Percentiles rank a stretch among this genome's conserved stretches.
Conservation (phyloP, 2,329 filamentous ascomycete species). For the Neonectria punicea region DNA sequence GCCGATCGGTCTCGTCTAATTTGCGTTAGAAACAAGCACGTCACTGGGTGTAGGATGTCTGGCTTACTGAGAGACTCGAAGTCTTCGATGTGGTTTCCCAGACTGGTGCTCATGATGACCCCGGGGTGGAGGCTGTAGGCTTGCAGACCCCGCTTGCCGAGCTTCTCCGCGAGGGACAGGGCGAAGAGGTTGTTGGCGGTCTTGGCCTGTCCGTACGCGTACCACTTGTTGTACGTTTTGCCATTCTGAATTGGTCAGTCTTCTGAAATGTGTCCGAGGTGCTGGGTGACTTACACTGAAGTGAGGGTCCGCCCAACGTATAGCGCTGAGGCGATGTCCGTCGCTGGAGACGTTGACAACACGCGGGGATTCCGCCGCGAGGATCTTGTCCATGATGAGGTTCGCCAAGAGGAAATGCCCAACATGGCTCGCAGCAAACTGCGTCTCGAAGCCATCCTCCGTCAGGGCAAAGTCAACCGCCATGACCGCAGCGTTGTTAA, state of each 20-base stretch:
- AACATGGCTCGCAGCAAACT: constrained; percentile 58
- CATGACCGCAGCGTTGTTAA: constrained; percentile 59
- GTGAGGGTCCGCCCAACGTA: constrained; percentile 50
- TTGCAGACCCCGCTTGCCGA: constrained; percentile 43
- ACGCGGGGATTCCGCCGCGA: constrained; percentile 47
- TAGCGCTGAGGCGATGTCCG: constrained; percentile 41
- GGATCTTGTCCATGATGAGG: constrained; percentile 55
- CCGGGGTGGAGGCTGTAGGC: constrained; percentile 51
- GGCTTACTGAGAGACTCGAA: constrained; percentile 32
- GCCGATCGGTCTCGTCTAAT: constrained; percentile 33
- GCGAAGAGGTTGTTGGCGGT: constrained; percentile 51
- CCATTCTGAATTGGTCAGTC: constrained; percentile 43
- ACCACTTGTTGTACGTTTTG: constrained; percentile 46
- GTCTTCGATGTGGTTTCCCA: constrained; percentile 36
- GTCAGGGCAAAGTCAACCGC: constrained; percentile 44
- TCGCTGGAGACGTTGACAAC: constrained; percentile 55
- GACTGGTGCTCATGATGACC: constrained; percentile 36
- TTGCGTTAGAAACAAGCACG: neutral
- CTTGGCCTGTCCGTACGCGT: constrained; percentile 52
- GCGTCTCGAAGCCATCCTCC: constrained; percentile 53
- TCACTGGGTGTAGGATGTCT: accelerated
- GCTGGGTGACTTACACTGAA: constrained; percentile 40
- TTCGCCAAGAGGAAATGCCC: constrained; percentile 59
- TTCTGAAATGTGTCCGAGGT: neutral
- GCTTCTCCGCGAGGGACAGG: constrained; percentile 45